Base-by-base conservation (phyloP, 805 yeast genomes). In the Candida incommunis region DNA sequence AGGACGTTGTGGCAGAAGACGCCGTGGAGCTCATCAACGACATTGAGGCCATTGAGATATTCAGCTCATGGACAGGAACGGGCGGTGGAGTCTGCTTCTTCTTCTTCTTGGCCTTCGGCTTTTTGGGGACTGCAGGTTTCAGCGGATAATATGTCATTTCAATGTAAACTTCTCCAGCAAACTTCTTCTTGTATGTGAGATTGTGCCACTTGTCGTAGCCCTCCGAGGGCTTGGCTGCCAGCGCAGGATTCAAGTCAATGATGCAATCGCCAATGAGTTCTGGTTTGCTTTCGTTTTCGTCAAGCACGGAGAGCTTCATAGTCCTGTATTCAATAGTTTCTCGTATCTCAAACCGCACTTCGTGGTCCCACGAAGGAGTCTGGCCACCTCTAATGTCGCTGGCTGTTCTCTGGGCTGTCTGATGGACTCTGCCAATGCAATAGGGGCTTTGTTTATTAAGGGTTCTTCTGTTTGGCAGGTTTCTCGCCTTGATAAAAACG, bases 391-490 rank as follows among this genome's bases (percentile, higher is more conserved):
- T 67, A 44, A 75, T 72, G 48, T 83, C 78, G 0, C 85, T 72
- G 27, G 77, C 78, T 1, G 96, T 85, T 55, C 81, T 77, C 51
- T 82, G 78, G 7, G 94, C 90, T 54, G 75, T 74, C 48, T 84
- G 85, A 23, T 88, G 90, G 3, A 92, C 70, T 46, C 97, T 68
- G 11, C 84, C 70, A 3, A 90, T 76, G 48, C 87, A 82, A 63
- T 85, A 88, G 2, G 97, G 98, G 51, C 84, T 82, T 63, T 92
- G 98, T 56, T 92, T 92, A 56, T 94, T 96, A 43, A 90, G 68
- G 50, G 81, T 84, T 29, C 90, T 70, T 49, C 86, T 67, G 62
- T 92, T 90, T 22, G 95, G 94, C 40, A 92, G 71, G 55, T 86
- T 94, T 55, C 80, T 78, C 1, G 92, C 95, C 51, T 85, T 75